Evolutionary conservation across 2,329 filamentous ascomycete species (phyloP).

Genomic region (Aspergillus pseudotamarii): DNA sequence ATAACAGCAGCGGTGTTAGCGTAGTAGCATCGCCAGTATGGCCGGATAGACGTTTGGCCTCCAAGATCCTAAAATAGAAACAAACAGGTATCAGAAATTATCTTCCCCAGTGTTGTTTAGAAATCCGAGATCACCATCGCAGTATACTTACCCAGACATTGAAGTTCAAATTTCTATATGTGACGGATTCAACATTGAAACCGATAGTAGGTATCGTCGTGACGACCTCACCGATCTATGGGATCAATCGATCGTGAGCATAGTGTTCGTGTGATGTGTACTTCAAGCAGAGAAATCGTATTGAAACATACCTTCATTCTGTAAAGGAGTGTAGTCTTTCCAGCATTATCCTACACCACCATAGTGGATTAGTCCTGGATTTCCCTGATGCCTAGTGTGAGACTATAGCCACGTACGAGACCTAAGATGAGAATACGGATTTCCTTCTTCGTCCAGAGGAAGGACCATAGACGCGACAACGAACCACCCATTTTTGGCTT

Average conservation of each 20-base stretch:
- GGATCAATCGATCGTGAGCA: conserved; percentile 5
- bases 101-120: background rate
- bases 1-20: conserved; percentile 98
- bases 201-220: conserved; percentile 99
- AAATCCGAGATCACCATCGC: too few species aligned
- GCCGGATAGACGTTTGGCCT: conserved; percentile 96
- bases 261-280: background rate
- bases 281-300: background rate
- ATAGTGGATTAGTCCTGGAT: conserved; percentile 18
- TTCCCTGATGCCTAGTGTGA: conserved; percentile 13
- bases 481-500: conserved; percentile 56
- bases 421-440: conserved; percentile 94
- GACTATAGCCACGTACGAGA: conserved; percentile 64
- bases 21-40: conserved; percentile 99
- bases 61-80: conserved; percentile 71
- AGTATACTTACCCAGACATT: conserved; percentile 82
- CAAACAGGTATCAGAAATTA: conserved; percentile 7
- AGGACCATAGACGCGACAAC: conserved; percentile 64
- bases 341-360: conserved; percentile 80
- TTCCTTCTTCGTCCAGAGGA: conserved; percentile 94
- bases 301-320: conserved; percentile 74
- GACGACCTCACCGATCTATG: conserved; percentile 93
- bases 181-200: conserved; percentile 98
- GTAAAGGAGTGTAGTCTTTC: conserved; percentile 96
- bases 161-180: conserved; percentile 97